Conservation (phyloP, 1,139 yeast species). For the Debaryomyces robertsiae region DNA sequence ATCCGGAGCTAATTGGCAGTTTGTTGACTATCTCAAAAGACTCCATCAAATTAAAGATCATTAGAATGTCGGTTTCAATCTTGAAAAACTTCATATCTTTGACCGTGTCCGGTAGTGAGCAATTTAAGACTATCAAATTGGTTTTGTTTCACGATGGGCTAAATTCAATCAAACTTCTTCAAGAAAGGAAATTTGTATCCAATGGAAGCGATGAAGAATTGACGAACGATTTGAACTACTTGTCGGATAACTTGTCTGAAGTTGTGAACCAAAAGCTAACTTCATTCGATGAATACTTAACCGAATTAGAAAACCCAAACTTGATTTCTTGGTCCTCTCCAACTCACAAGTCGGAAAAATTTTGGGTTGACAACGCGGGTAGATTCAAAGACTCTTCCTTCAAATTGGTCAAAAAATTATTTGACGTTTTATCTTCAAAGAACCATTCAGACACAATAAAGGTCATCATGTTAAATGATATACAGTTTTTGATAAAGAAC, state of each 20-base stretch:
- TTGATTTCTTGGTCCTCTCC: conserved; percentile 85
- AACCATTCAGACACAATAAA: conserved; percentile 27
- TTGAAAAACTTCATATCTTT: conserved; percentile 59
- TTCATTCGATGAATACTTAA: conserved; percentile 88
- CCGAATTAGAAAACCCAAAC: conserved; percentile 79
- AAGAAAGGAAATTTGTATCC: conserved; percentile 84
- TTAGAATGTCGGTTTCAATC: conserved; percentile 76
- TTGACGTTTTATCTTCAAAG: conserved; percentile 36
- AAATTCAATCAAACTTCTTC: conserved; percentile 64
- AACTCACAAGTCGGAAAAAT: conserved; percentile 82
- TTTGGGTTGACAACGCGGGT: conserved; percentile 83
- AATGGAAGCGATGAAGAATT: conserved; percentile 79
- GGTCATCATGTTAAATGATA: conserved; percentile 57
- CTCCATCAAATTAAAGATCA: conserved; percentile 89
- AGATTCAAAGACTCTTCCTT: conserved; percentile 79
- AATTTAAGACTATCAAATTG: conserved; percentile 61
- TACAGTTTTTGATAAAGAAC: conserved; percentile 45
- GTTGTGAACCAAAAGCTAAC: conserved; percentile 75
- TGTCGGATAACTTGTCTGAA: conserved; percentile 63
- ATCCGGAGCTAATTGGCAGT: conserved; percentile 60
- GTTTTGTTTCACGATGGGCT: conserved; percentile 79
- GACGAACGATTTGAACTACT: conserved; percentile 63
- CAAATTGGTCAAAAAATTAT: conserved; percentile 62
- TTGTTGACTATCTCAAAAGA: conserved; percentile 57
- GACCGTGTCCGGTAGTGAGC: conserved; percentile 31